Evolutionary conservation across 2,329 filamentous ascomycete species (phyloP).

Genomic region (Apiospora arundinis): DNA sequence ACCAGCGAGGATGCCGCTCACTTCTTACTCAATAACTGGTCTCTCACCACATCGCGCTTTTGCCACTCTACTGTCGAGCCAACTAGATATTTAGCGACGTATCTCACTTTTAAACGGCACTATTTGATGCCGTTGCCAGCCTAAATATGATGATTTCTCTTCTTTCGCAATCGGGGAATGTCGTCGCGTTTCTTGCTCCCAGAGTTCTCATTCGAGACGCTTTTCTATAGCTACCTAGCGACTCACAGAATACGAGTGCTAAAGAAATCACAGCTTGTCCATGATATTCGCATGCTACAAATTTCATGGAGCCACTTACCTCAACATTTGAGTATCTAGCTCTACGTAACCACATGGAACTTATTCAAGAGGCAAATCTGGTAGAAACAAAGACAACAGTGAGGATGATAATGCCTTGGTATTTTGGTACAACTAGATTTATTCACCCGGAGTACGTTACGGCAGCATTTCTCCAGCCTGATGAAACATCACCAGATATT

Average conservation of each 20-base stretch:
- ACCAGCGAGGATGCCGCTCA: neutral
- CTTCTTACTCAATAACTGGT: neutral
- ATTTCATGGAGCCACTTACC: neutral
- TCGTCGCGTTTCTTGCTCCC: neutral
- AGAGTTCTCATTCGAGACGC: too few relatives aligned
- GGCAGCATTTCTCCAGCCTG: too few relatives aligned
- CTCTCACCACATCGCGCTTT: neutral
- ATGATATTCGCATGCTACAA: neutral
- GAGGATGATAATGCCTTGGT: neutral
- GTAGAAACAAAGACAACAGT: neutral
- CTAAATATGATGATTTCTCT: neutral
- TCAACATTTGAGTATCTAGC: neutral
- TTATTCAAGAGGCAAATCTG: neutral
- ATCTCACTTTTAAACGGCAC: neutral
- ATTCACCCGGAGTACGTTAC: neutral
- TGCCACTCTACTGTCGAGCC: neutral
- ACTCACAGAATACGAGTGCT: neutral
- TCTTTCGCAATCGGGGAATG: neutral
- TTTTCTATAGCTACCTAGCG: neutral
- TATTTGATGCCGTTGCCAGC: fast-evolving
- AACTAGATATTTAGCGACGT: too few relatives aligned
- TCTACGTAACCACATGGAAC: neutral
- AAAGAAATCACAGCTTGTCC: neutral
- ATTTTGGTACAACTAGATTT: neutral
- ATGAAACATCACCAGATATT: neutral